A percentile compares a stretch with the other conserved stretches of the same genome.
Evolutionary conservation across 805 yeast species (phyloP).

Genomic region (Wickerhamiella sorbophila): DNA sequence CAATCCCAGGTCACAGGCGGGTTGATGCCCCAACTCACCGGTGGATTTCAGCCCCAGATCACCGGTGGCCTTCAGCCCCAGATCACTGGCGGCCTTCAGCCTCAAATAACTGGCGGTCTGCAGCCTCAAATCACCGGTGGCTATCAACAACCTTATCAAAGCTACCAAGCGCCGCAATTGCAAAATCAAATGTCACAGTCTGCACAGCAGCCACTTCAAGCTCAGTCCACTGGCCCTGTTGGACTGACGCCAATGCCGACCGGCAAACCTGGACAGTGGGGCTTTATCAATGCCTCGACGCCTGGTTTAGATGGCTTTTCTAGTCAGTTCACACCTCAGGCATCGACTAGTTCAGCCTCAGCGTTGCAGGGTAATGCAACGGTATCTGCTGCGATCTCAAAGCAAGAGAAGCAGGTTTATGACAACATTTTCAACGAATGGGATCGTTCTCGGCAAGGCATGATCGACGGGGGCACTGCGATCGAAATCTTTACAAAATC

Average conservation of each 20-base stretch:
- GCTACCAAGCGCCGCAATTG: no score
- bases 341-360: slow-evolving; percentile 14
- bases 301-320: slow-evolving; percentile 58
- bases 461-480: slow-evolving; percentile 65
- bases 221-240: slow-evolving; percentile 19
- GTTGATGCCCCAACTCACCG: slow-evolving; percentile 31
- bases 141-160: slow-evolving; percentile 8
- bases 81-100: slow-evolving; percentile 41
- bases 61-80: slow-evolving; percentile 11
- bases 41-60: slow-evolving; percentile 22
- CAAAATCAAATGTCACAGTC: no score
- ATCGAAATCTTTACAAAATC: slow-evolving; percentile 80
- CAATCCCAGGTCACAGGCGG: slow-evolving; percentile 16
- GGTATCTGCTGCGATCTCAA: slow-evolving; percentile 70
- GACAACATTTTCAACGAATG: slow-evolving; percentile 80
- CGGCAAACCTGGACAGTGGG: slow-evolving; percentile 72
- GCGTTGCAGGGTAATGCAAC: slow-evolving; percentile 28
- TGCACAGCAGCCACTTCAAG: slow-evolving; percentile 15
- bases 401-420: slow-evolving; percentile 74
- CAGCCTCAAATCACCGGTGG: slow-evolving; percentile 13
- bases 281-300: slow-evolving; percentile 56
- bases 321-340: slow-evolving; percentile 48
- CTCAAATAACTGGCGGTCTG: slow-evolving; percentile 34
- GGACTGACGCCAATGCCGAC: slow-evolving; percentile 31
- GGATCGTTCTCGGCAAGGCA: slow-evolving; percentile 58